These are phyloP conservation scores for Sporisorium exsertum DNA, from an alignment of 1,284 basidiomycete genomes.

Conservation along the genomic window DNA sequence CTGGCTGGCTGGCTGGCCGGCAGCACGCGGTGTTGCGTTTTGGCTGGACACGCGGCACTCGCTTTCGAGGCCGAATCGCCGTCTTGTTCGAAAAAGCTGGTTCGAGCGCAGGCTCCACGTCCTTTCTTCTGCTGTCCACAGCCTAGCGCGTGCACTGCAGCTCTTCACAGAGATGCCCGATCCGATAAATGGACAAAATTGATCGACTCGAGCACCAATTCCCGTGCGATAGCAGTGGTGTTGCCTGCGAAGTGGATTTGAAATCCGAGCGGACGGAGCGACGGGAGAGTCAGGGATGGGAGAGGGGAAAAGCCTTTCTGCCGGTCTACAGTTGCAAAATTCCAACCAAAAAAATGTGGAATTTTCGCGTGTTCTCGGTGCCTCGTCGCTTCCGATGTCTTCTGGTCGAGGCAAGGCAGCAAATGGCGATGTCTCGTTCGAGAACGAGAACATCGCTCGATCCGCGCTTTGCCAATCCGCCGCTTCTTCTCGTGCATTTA, in stretches of 20 bases:
- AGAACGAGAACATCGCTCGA: constrained; percentile 11
- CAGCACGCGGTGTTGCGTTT: not conserved
- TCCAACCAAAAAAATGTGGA: constrained; percentile 11
- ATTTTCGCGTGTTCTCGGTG: constrained; percentile 23
- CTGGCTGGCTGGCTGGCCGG: constrained; percentile 9
- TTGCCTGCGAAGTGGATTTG: constrained; percentile 9
- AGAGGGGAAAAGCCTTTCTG: not conserved
- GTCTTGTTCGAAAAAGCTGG: constrained; percentile 23
- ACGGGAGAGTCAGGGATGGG: constrained; percentile 21
- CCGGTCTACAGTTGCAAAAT: constrained; percentile 11
- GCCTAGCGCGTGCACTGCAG: constrained; percentile 16
- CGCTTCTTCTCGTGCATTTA: constrained; percentile 20
- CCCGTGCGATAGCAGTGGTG: constrained; percentile 24
- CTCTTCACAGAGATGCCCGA: not conserved
- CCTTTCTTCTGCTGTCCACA: constrained; percentile 17
- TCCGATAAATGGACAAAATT: constrained; percentile 7
- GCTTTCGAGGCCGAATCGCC: not conserved
- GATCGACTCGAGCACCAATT: constrained; percentile 10
- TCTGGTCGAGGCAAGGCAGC: constrained; percentile 18
- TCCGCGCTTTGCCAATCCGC: constrained; percentile 15
- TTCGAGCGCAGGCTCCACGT: constrained; percentile 51
- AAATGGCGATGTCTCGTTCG: constrained; percentile 14
- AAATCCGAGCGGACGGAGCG: constrained; percentile 15
- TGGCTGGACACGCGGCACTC: constrained; percentile 17
- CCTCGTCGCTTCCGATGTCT: constrained; percentile 20